These are phyloP conservation scores for Fusarium musae DNA, from an alignment of 2,329 filamentous ascomycete species.

Conservation along the genomic window DNA sequence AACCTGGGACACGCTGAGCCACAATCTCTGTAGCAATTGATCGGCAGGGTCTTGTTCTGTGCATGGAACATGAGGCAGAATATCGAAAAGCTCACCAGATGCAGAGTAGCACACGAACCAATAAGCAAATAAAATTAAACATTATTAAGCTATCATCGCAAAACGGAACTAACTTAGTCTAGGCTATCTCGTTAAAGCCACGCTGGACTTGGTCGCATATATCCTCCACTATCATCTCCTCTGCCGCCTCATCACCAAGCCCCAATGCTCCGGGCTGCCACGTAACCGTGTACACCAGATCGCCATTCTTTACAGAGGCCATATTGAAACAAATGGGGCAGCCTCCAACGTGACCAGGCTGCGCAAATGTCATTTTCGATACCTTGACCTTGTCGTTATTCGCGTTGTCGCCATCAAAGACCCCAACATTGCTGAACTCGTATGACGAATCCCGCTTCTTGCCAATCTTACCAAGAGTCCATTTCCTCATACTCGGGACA, in stretches of 20 bases:
- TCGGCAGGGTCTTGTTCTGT: constrained; percentile 14
- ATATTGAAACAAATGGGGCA: constrained; percentile 39
- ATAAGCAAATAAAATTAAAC: not conserved
- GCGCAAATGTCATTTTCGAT: constrained; percentile 38
- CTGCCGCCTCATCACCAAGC: constrained; percentile 25
- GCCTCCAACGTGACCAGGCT: constrained; percentile 35
- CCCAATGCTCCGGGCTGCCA: constrained; percentile 41
- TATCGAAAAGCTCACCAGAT: not conserved
- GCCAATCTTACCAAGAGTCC: constrained; percentile 38
- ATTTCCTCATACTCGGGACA: constrained; percentile 34
- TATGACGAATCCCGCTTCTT: constrained; percentile 36
- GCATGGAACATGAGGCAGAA: constrained; percentile 9
- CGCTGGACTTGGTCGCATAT: constrained; percentile 25
- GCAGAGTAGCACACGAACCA: not conserved
- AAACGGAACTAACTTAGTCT: not conserved
- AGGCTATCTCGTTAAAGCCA: constrained; percentile 29
- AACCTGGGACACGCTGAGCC: constrained; percentile 17
- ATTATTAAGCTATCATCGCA: not conserved
- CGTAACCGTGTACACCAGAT: constrained; percentile 38
- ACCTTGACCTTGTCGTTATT: constrained; percentile 6
- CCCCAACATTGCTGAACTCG: constrained; percentile 41
- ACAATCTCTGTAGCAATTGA: constrained; percentile 11
- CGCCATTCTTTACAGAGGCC: constrained; percentile 30
- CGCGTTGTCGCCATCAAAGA: constrained; percentile 8
- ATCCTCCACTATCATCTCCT: constrained; percentile 32